Evolutionary conservation across 352 stramenopile genomes (phyloP), one percentile per base, ranked within the genome.

Genomic region (Thalassiosira hispida): DNA sequence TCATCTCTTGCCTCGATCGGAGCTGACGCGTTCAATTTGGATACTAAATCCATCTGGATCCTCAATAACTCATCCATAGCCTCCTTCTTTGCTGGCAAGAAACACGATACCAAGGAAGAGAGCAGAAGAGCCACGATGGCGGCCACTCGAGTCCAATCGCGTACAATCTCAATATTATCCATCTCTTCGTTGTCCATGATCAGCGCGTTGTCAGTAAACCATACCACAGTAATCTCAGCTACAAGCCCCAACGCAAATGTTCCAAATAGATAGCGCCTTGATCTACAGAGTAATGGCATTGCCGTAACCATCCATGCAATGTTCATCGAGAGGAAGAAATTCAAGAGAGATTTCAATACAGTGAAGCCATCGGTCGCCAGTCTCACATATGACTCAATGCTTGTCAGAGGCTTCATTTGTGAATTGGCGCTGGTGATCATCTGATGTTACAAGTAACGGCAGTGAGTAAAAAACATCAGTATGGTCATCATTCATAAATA

Each of bases 291-390:
- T 18, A 59, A 38, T 56, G 49, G 29, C 16, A 61, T 3, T 14
- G 25, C 16, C 18, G 63, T 73, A 27, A 73, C 29, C 16, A 73
- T 55, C 63, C 63, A 73, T n/a, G 51, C 31, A 23, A 42, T 42
- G 55, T 63, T 63, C 20, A 61, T 38, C 7, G 63, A 62, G 35
- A 73, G 31, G 51, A 73, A 23, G 51, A 62, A 73, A 53, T 63
- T 63, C 18, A 73, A 8, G 49, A 73, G n/a, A 20, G 51, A 56
- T 73, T 62, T 73, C 0, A 73, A 6, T 0, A 42, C 11, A 29
- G 63, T 8, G 14, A 73, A 73, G 20, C 63, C 63, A 31, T 29
- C 31, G n/a, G 31, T 56, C 25, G 49, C 63, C 14, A 55, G 61
- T 40, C 18, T 63, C 6, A 73, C 31, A 44, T 53, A 63, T 0